Conservation (phyloP, 148 eudicot species). For the Rhododendron griersonianum region DNA sequence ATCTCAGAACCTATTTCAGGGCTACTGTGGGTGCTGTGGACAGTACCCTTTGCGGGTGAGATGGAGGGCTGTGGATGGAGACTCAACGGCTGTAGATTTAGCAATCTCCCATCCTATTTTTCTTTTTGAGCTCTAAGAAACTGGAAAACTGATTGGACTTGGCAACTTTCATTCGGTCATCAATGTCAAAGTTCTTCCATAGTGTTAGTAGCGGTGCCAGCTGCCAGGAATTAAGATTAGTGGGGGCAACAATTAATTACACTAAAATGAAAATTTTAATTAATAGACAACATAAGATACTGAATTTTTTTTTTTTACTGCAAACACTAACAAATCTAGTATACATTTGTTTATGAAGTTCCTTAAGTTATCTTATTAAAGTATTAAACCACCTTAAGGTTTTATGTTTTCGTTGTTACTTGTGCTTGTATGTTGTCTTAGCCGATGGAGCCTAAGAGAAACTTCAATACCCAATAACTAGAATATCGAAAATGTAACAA, state of each 20-base stretch:
- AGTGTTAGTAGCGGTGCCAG: not conserved
- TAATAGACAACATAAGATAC: not conserved
- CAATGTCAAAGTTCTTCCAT: not conserved
- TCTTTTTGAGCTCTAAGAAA: not conserved
- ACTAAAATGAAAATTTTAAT: not conserved
- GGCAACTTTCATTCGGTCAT: not conserved
- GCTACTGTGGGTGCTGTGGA: not conserved
- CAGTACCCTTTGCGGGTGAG: not conserved
- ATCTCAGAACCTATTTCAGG: not conserved
- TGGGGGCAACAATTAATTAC: not conserved
- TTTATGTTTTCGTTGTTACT: not conserved
- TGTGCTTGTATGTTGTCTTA: not conserved
- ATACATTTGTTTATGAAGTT: not conserved
- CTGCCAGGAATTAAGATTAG: not conserved
- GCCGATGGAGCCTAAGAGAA: not conserved
- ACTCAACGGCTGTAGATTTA: not conserved
- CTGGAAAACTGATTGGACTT: not conserved
- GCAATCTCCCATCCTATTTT: not conserved
- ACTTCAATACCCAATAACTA: not conserved
- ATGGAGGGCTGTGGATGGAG: not conserved
- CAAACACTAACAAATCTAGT: not conserved
- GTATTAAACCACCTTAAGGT: not conserved
- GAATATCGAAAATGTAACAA: not conserved
- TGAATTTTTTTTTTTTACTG: not conserved
- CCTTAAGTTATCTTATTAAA: not conserved